phyloP scores from a whole-genome alignment of 2,329 filamentous ascomycete species.

The Huntiella moniliformis region DNA sequence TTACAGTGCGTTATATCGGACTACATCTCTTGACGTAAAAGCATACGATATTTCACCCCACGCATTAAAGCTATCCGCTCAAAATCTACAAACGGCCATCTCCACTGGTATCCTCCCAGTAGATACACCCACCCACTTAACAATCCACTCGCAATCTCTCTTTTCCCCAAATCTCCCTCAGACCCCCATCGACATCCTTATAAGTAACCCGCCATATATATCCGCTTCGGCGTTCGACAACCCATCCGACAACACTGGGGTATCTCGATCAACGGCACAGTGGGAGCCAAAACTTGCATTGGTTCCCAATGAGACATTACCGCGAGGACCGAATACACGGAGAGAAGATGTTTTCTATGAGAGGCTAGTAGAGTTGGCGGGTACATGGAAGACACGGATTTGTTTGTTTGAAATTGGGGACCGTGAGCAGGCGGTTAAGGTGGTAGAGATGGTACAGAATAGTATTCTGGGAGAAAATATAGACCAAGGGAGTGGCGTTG shows the following conservation, averaged over 20 bases:
- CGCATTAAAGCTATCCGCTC: conserved; percentile 45
- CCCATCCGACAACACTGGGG: conserved; percentile 19
- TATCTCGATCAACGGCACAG: conserved; percentile 57
- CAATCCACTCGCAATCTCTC: conserved; percentile 11
- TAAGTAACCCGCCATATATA: conserved; percentile 86
- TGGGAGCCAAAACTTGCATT: conserved; percentile 69
- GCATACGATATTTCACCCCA: conserved; percentile 55
- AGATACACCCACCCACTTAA: conserved; percentile 13
- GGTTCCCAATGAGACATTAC: conserved; percentile 29
- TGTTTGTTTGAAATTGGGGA: conserved; percentile 57
- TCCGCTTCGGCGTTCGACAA: conserved; percentile 31
- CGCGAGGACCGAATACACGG: conserved; percentile 17
- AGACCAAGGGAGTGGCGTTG: conserved; percentile 14
- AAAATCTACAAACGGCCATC: conserved; percentile 42
- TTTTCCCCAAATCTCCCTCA: conserved; percentile 4
- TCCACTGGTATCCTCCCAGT: conserved; percentile 12
- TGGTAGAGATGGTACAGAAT: conserved; percentile 22
- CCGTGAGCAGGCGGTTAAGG: conserved; percentile 44
- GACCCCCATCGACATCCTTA: conserved; percentile 41
- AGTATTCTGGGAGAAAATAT: conserved; percentile 1
- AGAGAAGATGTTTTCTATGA: conserved; percentile 47
- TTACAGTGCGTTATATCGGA: conserved; percentile 36
- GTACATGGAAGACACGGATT: conserved; percentile 29
- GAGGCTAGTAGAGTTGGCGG: conserved; percentile 38
- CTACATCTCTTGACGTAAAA: conserved; percentile 28